Percentiles rank a stretch among this genome's conserved stretches.
These are phyloP conservation scores for Aciculoconidium aculeatum DNA, from an alignment of 805 yeast genomes.

Conservation along the genomic window DNA sequence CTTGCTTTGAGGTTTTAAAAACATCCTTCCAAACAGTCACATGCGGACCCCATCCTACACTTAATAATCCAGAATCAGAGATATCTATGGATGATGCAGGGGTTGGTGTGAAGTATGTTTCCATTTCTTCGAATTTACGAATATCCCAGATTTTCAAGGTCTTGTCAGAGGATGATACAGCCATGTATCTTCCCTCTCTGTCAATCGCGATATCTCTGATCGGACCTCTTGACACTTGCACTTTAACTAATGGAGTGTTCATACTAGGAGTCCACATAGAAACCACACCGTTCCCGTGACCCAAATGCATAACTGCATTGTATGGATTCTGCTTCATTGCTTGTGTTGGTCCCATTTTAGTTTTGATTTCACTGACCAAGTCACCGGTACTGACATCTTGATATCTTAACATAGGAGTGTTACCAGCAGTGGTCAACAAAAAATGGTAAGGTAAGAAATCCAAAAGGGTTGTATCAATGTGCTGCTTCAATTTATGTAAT, in stretches of 20 bases:
- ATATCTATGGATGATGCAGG: constrained; percentile 77
- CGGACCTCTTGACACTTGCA: constrained; percentile 82
- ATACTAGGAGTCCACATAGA: constrained; percentile 90
- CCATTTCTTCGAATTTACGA: constrained; percentile 72
- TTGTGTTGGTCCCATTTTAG: constrained; percentile 86
- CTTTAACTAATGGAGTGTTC: constrained; percentile 77
- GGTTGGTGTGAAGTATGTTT: constrained; percentile 68
- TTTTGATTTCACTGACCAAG: constrained; percentile 74
- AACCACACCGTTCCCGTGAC: constrained; percentile 90
- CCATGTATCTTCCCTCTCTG: constrained; percentile 92
- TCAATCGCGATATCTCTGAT: constrained; percentile 80
- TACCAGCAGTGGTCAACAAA: constrained; percentile 80
- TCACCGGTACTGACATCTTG: constrained; percentile 95
- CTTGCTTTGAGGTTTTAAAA: constrained; percentile 55
- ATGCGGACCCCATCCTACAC: constrained; percentile 96
- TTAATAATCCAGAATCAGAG: constrained; percentile 81
- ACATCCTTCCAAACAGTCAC: constrained; percentile 91
- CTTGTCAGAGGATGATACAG: constrained; percentile 82
- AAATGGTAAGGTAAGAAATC: constrained; percentile 93
- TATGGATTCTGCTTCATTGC: constrained; percentile 89
- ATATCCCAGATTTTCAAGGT: constrained; percentile 89
- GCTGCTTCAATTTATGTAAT: constrained; percentile 85
- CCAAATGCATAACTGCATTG: constrained; percentile 92
- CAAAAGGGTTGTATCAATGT: constrained; percentile 73
- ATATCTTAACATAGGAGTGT: constrained; percentile 81